Evolutionary conservation across 768 basidiomycete genomes (phyloP), one percentile per base, ranked within the genome.

Genomic region (Calocera viscosa): DNA sequence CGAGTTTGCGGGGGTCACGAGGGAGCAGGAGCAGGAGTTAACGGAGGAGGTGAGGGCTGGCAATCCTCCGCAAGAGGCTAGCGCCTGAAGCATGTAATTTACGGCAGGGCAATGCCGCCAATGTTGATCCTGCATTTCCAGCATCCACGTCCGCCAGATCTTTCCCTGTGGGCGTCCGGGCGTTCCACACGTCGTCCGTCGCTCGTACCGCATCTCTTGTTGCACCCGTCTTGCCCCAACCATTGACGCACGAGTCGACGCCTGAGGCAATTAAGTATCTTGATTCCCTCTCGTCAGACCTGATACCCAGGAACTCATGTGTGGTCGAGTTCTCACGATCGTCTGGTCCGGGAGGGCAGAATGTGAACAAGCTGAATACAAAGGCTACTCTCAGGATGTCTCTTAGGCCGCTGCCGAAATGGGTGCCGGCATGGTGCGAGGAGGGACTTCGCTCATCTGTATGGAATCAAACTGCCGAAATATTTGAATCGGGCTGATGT

Each of bases 331-430:
- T 28, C 26, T 60, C 53, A 2, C 53, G 53, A 11, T 60, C 53
- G 14, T 60, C 53, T 2, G 53, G 53, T 3, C 53, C 53, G 10
- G 53, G 53, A 28, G 53, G 53, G 16, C 70, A 91, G 89, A 90
- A 92, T 70, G 90, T 92, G 40, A 92, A 92, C 73, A 92, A 91
- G 77, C 82, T 91, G n/a, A 91, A 89, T 67, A 91, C 90, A 16
- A 91, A 91, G 73, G 88, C 83, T 0, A 86, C 84, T 0, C 70
- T 87, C 17, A 80, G 86, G 43, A 89, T 87, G 71, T 74, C 80
- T 5, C 64, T 89, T 10, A 77, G 84, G 53, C 53, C 53, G 2
- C 26, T 60, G 64, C 77, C 81, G 1, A 65, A 75, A 0, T 90
- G 89, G 89, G 86, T 91, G 64, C 89, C 90, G 7, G 65, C 69